Percentiles rank a stretch among this genome's conserved stretches.
Conservation (phyloP, 2,329 filamentous ascomycete genomes). For the Ceratocystis cacaofunesta region DNA sequence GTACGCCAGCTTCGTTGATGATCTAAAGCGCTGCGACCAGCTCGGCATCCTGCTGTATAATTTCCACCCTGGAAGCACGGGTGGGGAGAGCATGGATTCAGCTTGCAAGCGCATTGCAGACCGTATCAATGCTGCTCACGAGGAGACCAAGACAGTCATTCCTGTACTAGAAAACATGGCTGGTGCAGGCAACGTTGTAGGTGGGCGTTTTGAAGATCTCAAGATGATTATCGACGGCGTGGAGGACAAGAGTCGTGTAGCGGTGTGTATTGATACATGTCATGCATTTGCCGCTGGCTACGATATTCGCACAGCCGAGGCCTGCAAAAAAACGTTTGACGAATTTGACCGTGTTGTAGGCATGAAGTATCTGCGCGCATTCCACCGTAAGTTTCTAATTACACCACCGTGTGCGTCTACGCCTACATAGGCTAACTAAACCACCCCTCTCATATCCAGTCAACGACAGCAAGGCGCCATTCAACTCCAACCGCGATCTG, state of each 20-base stretch:
- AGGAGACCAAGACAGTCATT: constrained; percentile 58
- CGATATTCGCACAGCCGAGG: constrained; percentile 61
- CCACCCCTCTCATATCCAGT: constrained; percentile 30
- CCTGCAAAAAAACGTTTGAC: constrained; percentile 58
- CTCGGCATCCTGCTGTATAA: constrained; percentile 91
- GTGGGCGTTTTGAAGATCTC: constrained; percentile 72
- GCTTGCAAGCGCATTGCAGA: constrained; percentile 67
- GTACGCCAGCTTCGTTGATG: constrained; percentile 73
- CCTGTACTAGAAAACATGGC: constrained; percentile 95
- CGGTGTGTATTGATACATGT: constrained; percentile 93
- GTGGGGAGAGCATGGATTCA: constrained; percentile 44
- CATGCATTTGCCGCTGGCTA: constrained; percentile 92
- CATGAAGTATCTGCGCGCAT: constrained; percentile 60
- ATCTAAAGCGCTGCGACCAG: constrained; percentile 68
- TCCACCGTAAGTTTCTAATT: constrained; percentile 42
- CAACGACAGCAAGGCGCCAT: constrained; percentile 89
- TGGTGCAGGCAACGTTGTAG: constrained; percentile 73
- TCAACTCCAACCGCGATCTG: constrained; percentile 67
- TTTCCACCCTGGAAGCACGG: constrained; percentile 83
- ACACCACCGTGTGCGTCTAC: not conserved
- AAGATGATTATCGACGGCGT: constrained; percentile 68
- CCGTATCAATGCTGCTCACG: constrained; percentile 70
- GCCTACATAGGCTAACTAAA: not conserved
- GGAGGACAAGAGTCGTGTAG: constrained; percentile 68
- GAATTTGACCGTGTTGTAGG: constrained; percentile 70